phyloP scores from a whole-genome alignment of 1,139 yeast genomes.

The Kodamaea ohmeri region DNA sequence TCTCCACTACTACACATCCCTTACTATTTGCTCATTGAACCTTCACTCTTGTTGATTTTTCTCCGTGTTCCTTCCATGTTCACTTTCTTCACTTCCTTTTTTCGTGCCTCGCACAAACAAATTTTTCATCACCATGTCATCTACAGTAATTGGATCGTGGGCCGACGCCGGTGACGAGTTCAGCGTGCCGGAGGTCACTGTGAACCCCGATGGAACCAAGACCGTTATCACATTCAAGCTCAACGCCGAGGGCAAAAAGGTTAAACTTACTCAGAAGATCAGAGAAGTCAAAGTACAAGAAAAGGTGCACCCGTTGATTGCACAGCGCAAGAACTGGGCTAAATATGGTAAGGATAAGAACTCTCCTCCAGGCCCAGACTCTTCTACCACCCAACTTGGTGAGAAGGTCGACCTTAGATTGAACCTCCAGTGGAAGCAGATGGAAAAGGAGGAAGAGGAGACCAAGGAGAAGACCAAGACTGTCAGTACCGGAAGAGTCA shows the following conservation, averaged over 20 bases:
- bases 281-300: constrained; percentile 76
- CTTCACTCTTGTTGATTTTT: background rate
- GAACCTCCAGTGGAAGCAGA: constrained; percentile 72
- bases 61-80: background rate
- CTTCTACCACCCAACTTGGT: constrained; percentile 84
- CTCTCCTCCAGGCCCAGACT: constrained; percentile 81
- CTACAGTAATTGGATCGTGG: constrained; percentile 51
- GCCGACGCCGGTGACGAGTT: constrained; percentile 69
- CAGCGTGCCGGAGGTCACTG: constrained; percentile 66
- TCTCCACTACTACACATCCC: too few species aligned
- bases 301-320: constrained; percentile 74
- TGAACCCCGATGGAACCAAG: constrained; percentile 84
- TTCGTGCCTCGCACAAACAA: constrained; percentile 4
- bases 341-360: constrained; percentile 83
- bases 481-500: constrained; percentile 12
- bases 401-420: constrained; percentile 73
- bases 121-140: constrained; percentile 28
- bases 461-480: constrained; percentile 51
- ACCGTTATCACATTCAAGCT: constrained; percentile 77
- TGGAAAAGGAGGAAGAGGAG: constrained; percentile 54
- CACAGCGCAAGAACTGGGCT: constrained; percentile 68
- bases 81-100: background rate
- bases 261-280: constrained; percentile 82
- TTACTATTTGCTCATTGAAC: background rate
- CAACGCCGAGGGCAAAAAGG: constrained; percentile 79